Percentiles rank a stretch among this genome's conserved stretches.
phyloP scores from a whole-genome alignment of 768 basidiomycete species.

The Mycena epipterygia region DNA sequence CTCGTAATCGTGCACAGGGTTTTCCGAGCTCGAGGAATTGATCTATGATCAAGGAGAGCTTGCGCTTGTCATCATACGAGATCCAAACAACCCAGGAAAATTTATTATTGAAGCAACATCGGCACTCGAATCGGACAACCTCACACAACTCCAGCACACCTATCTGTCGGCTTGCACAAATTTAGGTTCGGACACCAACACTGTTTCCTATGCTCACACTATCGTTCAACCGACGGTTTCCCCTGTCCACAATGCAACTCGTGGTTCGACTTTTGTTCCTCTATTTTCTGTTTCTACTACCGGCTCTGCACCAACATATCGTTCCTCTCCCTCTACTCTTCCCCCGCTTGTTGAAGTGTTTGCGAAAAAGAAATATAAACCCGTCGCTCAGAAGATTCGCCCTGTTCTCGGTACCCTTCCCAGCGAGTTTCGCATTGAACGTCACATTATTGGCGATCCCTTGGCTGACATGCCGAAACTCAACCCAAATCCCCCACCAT shows the following conservation, averaged over 20 bases:
- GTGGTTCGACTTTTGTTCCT: neutral
- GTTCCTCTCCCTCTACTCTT: neutral
- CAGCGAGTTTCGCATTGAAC: slow-evolving; percentile 31
- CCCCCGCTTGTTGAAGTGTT: neutral
- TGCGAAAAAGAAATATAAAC: slow-evolving; percentile 39
- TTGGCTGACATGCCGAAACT: slow-evolving; percentile 20
- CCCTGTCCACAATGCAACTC: neutral
- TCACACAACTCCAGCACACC: neutral
- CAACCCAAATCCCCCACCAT: slow-evolving; percentile 9
- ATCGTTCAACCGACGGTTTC: slow-evolving; percentile 7
- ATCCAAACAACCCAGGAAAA: neutral
- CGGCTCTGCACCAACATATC: neutral
- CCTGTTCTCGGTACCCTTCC: slow-evolving; percentile 34
- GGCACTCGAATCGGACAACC: neutral
- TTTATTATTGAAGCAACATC: slow-evolving; percentile 7
- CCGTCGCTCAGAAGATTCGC: slow-evolving; percentile 34
- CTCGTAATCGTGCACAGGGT: neutral
- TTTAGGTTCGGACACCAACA: neutral
- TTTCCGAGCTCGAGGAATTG: slow-evolving; percentile 2
- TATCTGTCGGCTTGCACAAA: slow-evolving; percentile 7
- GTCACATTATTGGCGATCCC: slow-evolving; percentile 30
- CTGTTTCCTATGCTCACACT: neutral
- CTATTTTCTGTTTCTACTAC: neutral
- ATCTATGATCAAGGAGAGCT: slow-evolving; percentile 15
- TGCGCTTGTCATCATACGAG: neutral